Evolutionary conservation across 345 rosid genomes (phyloP), one percentile per base, ranked within the genome.

Genomic region (Chamaenerion angustifolium): DNA sequence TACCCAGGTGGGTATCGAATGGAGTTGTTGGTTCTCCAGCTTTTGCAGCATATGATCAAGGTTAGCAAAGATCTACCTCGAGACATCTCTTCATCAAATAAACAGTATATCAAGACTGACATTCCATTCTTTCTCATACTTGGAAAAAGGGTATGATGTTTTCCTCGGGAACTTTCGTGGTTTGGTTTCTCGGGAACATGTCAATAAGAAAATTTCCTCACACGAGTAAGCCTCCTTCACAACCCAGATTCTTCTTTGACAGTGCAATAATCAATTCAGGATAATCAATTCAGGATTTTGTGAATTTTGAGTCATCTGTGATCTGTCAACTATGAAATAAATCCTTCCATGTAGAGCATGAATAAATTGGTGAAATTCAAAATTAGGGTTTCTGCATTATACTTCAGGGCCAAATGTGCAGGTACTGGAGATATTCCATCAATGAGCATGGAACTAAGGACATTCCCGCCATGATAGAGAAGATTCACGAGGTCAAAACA

Each of bases 21-120:
- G 97, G 95, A 23, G 67, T 89, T 58, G 95, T 89, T 61, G 95
- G 97, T 48, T 85, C 94, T 67, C 97, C 97, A 8, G 95, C 97
- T 57, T 89, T 85, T 67, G 97, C 95, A 52, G 97, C 95, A 23
- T 89, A 76, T 74, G 95, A 89, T 78, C 94, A 89, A 76, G 97
- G 97, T 89, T 58, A 48, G 69, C 58, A 46, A 57, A 31, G 37
- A 16, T 21, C 35, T 25, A 42, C 37, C 48, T 61, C 37, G 53
- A 46, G 40, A n/a, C 42, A 31, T 31, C 48, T 45, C 54, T 31
- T 46, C 12, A 25, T 5, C 16, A 8, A 45, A 51, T 31, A 31
- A 31, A 31, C 37, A 31, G n/a, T 11, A 16, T 17, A 48, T 27
- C 64, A 56, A 59, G 46, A 46, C 42, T 43, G 7, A 27, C 49